These are phyloP conservation scores for Scenedesmus sp. DNA, from an alignment of 163 green algal genomes.

Conservation along the genomic window DNA sequence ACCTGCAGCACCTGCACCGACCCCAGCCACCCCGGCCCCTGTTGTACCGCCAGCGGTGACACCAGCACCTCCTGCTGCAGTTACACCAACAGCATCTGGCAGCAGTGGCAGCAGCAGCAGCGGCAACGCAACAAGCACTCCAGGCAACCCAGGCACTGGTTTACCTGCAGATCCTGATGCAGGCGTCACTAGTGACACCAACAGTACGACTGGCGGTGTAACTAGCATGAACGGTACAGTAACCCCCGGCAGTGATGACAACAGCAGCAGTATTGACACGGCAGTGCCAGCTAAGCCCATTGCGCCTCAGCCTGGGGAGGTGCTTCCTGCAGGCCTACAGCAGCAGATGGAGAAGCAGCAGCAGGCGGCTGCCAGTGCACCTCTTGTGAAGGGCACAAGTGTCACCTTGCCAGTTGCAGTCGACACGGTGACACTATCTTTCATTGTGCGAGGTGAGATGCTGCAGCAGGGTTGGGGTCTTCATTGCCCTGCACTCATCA, in stretches of 20 bases:
- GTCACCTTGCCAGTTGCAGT: neutral
- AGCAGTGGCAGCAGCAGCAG: neutral
- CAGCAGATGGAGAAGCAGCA: conserved; percentile 5
- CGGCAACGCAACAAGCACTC: neutral
- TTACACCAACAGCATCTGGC: neutral
- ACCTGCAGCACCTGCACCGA: neutral
- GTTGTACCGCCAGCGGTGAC: neutral
- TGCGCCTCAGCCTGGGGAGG: neutral
- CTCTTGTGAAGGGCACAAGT: neutral
- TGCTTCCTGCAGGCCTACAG: neutral
- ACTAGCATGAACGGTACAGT: neutral
- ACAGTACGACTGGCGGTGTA: neutral
- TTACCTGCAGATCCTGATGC: neutral
- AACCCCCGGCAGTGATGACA: neutral
- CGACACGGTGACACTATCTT: neutral
- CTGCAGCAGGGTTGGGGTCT: neutral
- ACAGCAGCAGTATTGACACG: neutral
- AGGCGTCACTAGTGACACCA: neutral
- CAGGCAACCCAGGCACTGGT: neutral
- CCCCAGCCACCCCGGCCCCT: neutral
- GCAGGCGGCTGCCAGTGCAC: neutral
- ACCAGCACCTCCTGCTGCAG: neutral
- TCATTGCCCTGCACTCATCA: too few species aligned
- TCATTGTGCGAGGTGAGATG: neutral
- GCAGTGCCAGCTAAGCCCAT: neutral